These are phyloP conservation scores for Aspergillus arachidicola DNA, from an alignment of 2,329 filamentous ascomycete genomes.

Conservation along the genomic window DNA sequence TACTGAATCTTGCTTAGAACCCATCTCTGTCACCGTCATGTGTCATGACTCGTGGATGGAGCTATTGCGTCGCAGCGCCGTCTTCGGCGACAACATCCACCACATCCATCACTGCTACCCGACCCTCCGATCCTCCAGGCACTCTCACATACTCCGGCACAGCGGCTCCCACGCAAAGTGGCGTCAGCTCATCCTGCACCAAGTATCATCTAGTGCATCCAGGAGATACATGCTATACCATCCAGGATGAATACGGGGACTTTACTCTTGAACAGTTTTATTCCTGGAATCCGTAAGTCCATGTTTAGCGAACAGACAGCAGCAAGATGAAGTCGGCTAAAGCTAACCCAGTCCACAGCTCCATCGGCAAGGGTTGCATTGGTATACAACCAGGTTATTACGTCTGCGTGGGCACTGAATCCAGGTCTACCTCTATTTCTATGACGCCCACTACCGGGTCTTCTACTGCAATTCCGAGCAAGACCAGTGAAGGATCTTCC, in stretches of 20 bases:
- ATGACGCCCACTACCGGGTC: too few species aligned
- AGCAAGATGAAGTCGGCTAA: background rate
- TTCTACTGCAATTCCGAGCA: too few species aligned
- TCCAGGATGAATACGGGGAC: background rate
- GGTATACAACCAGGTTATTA: background rate
- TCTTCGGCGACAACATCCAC: constrained; percentile 2
- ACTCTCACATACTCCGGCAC: background rate
- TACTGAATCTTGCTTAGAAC: constrained; percentile 1
- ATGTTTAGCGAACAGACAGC: background rate
- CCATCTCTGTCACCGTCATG: constrained; percentile 10
- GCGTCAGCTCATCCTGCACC: constrained; percentile 2
- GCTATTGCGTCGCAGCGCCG: constrained; percentile 10
- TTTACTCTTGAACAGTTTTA: constrained; percentile 9
- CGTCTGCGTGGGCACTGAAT: too few species aligned
- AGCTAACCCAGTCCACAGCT: background rate
- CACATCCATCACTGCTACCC: background rate
- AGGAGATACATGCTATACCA: constrained; percentile 2
- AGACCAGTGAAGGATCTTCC: too few species aligned
- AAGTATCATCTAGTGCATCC: constrained; percentile 4
- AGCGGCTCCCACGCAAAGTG: constrained; percentile 2
- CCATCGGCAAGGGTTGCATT: constrained; percentile 3
- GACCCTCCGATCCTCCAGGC: background rate
- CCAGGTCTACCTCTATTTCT: too few species aligned
- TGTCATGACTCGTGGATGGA: constrained; percentile 9
- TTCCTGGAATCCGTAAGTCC: constrained; percentile 7